Evolutionary conservation across 805 yeast genomes (phyloP), one percentile per base, ranked within the genome.

Genomic region (Metschnikowia matae): DNA sequence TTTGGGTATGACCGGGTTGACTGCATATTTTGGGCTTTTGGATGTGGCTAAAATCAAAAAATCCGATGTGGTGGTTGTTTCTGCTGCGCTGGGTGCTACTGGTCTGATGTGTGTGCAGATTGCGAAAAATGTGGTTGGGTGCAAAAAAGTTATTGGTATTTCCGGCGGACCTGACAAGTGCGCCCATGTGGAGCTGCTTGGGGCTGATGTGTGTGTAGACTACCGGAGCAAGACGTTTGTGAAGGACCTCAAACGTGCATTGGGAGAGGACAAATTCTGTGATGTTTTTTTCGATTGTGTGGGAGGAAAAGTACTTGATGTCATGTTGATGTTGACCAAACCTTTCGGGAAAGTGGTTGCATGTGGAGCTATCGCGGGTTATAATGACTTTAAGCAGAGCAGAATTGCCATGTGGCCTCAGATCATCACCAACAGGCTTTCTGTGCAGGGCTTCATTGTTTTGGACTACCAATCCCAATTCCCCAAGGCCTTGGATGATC

Each of bases 21-120:
- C 88, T 21, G 85, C 88, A 1, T 82, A 80, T 66, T 67, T 76
- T 53, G 82, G 82, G 14, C 70, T 82, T 45, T 65, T 61, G 51
- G 73, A 75, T 39, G 73, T 80, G 51, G 83, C 81, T 18, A 64
- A 72, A 41, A 62, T 81, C 50, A 55, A 60, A 52, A 61, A 65
- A n/a, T 71, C 70, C 23, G 80, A 81, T 56, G 68, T 73, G 7
- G 70, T 79, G 56, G 65, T 82, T 37, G 68, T 83, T 41, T 78
- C 84, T 15, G 88, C 87, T 49, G 89, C 89, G 6, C 77, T 84
- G 18, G 89, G 89, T 53, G 86, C 87, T 15, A 84, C 84, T n/a
- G 88, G 89, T 14, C 73, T 80, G 17, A 64, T 75, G 41, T 77
- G 72, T 44, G 78, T 82, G 18, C 87, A 82, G 62, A 60, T 83